These are phyloP conservation scores for Aspergillus ibericus DNA, from an alignment of 2,329 filamentous ascomycete species.

Conservation along the genomic window DNA sequence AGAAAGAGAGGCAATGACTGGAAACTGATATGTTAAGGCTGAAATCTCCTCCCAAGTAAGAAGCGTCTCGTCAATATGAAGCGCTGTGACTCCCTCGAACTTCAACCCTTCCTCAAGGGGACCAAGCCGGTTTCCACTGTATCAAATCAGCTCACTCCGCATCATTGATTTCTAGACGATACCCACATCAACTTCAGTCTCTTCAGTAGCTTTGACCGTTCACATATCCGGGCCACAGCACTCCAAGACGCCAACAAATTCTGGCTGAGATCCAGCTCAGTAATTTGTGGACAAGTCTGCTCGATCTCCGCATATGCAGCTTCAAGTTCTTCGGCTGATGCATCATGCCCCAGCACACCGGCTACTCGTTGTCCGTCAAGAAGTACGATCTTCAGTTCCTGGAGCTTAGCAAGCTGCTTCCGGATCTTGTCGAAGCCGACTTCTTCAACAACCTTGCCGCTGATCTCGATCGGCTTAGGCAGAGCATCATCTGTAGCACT, in stretches of 20 bases:
- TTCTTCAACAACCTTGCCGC: slow-evolving; percentile 84
- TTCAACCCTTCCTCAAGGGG: slow-evolving; percentile 41
- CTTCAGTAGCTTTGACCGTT: slow-evolving; percentile 64
- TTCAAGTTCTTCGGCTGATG: slow-evolving; percentile 22
- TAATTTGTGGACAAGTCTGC: slow-evolving; percentile 57
- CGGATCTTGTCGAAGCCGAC: slow-evolving; percentile 94
- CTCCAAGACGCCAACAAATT: slow-evolving; percentile 72
- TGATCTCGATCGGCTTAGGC: slow-evolving; percentile 65
- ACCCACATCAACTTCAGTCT: slow-evolving; percentile 71
- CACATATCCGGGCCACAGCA: slow-evolving; percentile 70
- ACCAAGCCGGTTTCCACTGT: slow-evolving; percentile 69
- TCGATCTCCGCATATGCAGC: slow-evolving; percentile 52
- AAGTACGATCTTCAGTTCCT: slow-evolving; percentile 76
- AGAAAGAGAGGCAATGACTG: slow-evolving; percentile 34
- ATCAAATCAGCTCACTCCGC: slow-evolving; percentile 16
- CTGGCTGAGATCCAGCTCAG: slow-evolving; percentile 79
- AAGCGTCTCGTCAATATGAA: slow-evolving; percentile 68
- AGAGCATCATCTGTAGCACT: slow-evolving; percentile 20
- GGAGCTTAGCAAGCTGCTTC: slow-evolving; percentile 71
- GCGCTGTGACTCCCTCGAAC: slow-evolving; percentile 57
- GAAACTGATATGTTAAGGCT: slow-evolving; percentile 34
- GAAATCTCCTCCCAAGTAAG: slow-evolving; percentile 59
- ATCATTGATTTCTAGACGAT: neutral
- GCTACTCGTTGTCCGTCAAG: slow-evolving; percentile 72
- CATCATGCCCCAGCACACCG: slow-evolving; percentile 32